phyloP scores from a whole-genome alignment of 192 early-diverging fungal species.

The Neocallimastix lanati region DNA sequence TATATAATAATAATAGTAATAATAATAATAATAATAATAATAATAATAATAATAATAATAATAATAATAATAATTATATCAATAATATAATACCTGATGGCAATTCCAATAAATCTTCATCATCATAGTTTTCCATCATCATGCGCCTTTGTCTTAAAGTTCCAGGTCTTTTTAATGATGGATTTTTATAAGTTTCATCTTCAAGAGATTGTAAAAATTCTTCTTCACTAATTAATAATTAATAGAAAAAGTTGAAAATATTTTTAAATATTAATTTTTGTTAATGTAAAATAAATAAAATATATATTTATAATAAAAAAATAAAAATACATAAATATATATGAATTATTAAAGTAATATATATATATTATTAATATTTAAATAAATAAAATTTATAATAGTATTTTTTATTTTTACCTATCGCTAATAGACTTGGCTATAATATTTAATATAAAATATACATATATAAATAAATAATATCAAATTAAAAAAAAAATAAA shows the following conservation, averaged over 20 bases:
- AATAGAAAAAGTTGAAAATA: too few relatives aligned
- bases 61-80: too few relatives aligned
- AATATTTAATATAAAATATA: not conserved
- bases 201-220: not conserved
- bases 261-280: too few relatives aligned
- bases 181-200: not conserved
- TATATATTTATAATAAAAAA: too few relatives aligned
- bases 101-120: not conserved
- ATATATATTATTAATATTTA: too few relatives aligned
- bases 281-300: too few relatives aligned
- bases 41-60: too few relatives aligned
- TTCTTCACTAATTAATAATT: not conserved
- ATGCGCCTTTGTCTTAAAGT: not conserved
- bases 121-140: not conserved
- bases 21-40: too few relatives aligned
- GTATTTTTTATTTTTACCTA: not conserved
- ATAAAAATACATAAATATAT: too few relatives aligned
- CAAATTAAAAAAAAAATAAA: not conserved
- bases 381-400: too few relatives aligned
- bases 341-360: too few relatives aligned
- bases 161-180: not conserved
- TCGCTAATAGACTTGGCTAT: not conserved
- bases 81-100: not conserved
- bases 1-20: too few relatives aligned
- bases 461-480: not conserved